phyloP scores from a whole-genome alignment of 495 filamentous ascomycete species.

The Tuber magnatum region DNA sequence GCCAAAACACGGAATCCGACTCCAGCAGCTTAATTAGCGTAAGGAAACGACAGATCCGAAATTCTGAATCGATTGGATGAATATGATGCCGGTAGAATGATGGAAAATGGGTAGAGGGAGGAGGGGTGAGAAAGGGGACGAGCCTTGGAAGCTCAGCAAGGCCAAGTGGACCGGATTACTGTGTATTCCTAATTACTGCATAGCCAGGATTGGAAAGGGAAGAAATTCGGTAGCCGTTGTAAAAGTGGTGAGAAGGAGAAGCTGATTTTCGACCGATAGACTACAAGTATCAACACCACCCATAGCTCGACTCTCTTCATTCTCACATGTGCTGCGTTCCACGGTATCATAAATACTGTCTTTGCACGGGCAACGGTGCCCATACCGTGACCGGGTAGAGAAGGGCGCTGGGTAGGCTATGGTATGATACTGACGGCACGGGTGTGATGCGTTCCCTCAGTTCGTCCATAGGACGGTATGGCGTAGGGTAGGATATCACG shows the following conservation, averaged over 20 bases:
- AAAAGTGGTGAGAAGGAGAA: background rate
- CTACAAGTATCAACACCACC: background rate
- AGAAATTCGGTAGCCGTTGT: background rate
- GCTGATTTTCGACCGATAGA: background rate
- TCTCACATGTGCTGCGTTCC: background rate
- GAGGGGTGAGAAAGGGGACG: background rate
- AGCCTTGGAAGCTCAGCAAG: background rate
- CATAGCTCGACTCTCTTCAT: background rate
- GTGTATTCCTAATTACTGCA: background rate
- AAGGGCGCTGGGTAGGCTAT: background rate
- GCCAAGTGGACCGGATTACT: background rate
- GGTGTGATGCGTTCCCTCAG: background rate
- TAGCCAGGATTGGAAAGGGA: background rate
- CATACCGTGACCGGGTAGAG: background rate
- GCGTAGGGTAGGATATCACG: background rate
- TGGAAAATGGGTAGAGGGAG: background rate
- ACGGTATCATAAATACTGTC: background rate
- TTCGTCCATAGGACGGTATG: background rate
- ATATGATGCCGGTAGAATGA: background rate
- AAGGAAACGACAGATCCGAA: background rate
- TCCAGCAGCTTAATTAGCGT: background rate
- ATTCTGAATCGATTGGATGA: background rate
- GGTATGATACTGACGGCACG: too few relatives aligned
- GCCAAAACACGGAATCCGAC: background rate
- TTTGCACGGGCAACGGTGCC: background rate